Percentiles rank a stretch among this genome's conserved stretches.
These are phyloP conservation scores for Ascoidea asiatica DNA, from an alignment of 805 yeast genomes.

Conservation along the genomic window DNA sequence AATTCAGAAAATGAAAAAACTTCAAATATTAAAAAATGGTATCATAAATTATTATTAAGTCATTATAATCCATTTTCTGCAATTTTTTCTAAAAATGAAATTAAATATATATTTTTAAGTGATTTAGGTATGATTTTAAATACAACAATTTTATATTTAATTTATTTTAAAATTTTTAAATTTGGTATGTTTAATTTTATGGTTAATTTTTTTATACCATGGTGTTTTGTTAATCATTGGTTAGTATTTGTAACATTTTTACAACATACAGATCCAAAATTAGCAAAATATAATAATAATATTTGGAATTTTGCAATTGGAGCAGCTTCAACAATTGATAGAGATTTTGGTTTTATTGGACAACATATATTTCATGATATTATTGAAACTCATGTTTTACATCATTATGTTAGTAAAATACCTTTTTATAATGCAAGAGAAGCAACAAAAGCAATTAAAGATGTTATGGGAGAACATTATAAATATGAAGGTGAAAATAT, in stretches of 20 bases:
- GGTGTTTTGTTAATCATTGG: constrained; percentile 80
- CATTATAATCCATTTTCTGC: constrained; percentile 70
- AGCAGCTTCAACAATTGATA: constrained; percentile 80
- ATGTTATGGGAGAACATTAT: constrained; percentile 79
- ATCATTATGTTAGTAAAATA: constrained; percentile 71
- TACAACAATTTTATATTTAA: constrained; percentile 36
- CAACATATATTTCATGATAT: constrained; percentile 73
- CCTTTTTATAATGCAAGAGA: constrained; percentile 83
- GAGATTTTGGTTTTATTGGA: constrained; percentile 75
- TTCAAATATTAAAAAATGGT: too few species aligned
- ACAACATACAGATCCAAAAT: constrained; percentile 68
- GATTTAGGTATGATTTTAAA: constrained; percentile 59
- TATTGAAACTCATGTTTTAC: constrained; percentile 82
- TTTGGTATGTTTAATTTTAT: constrained; percentile 52
- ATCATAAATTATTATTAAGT: constrained; percentile 33
- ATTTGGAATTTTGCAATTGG: constrained; percentile 85
- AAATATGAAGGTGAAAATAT: constrained; percentile 53
- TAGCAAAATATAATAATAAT: constrained; percentile 66
- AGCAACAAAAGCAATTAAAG: constrained; percentile 65
- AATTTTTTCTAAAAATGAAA: constrained; percentile 60
- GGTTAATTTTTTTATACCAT: constrained; percentile 67
- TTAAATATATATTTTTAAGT: constrained; percentile 54
- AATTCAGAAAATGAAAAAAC: too few species aligned
- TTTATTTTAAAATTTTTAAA: constrained; percentile 38
- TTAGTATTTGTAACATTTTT: constrained; percentile 73